phyloP scores from a whole-genome alignment of 345 rosid genomes.

The Isatis tinctoria region DNA sequence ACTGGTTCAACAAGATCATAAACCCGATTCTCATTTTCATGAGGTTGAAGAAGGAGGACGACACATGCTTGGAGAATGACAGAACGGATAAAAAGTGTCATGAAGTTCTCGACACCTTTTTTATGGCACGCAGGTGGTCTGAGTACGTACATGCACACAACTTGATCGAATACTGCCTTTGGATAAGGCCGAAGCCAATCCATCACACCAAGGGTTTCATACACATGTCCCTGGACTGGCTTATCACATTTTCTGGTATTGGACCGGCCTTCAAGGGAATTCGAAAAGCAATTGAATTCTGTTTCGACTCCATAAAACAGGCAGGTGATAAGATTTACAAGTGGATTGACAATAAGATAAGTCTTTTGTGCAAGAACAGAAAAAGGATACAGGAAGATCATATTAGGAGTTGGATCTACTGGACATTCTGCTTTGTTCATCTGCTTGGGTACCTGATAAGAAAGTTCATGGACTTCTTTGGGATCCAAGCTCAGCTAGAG shows the following conservation, averaged over 20 bases:
- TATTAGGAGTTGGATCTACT: neutral
- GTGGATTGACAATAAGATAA: neutral
- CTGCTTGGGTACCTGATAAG: neutral
- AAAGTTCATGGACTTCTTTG: slow-evolving; percentile 14
- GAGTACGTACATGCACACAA: slow-evolving; percentile 43
- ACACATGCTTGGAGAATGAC: too few species aligned
- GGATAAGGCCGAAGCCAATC: slow-evolving; percentile 26
- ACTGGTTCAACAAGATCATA: neutral
- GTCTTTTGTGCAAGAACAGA: neutral
- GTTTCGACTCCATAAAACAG: neutral
- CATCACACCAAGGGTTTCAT: slow-evolving; percentile 21
- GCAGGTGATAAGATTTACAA: neutral
- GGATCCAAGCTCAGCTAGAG: slow-evolving; percentile 36
- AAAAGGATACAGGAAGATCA: too few species aligned
- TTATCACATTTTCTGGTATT: neutral
- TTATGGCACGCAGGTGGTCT: slow-evolving; percentile 50
- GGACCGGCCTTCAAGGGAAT: neutral
- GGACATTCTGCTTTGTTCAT: neutral
- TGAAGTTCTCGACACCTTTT: slow-evolving; percentile 32
- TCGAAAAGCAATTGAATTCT: neutral
- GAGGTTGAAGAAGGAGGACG: too few species aligned
- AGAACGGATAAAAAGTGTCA: too few species aligned
- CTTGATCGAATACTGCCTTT: slow-evolving; percentile 47
- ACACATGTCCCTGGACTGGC: neutral
- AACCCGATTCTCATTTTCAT: neutral